Evolutionary conservation across 306 rosid genomes (phyloP), one percentile per base, ranked within the genome.

Genomic region (Abrus precatorius): DNA sequence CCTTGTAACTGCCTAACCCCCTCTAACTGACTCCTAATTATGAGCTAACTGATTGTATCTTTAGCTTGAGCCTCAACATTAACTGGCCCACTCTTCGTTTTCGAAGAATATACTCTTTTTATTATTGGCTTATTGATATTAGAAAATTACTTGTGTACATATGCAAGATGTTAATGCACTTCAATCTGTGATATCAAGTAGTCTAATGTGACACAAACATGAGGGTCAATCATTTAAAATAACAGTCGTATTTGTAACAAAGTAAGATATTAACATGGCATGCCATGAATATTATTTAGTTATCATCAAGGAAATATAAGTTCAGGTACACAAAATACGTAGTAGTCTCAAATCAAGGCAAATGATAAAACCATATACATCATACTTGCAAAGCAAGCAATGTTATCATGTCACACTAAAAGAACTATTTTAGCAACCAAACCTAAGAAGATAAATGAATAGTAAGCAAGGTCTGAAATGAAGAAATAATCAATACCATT

Each of bases 401-500:
- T 33, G 12, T 30, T 28, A 76, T 47, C 65, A 69, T 6, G 38
- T 68, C 36, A 62, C 11, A 20, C 29, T 63, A 10, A 10, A 43
- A 63, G 47, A 63, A 70, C 28, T 61, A 48, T 38, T 12, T 2
- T 61, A 11, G 67, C 60, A 54, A 30, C 5, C 41, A 59, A 67
- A 57, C 27, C 36, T 27, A 56, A 59, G 67, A 10, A 40, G 65
- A 61, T 53, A 60, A n/a, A 60, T 60, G 7, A 65, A 68, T 44
- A 32, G 73, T 38, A 27, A 32, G 47, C 54, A 64, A 83, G 55
- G 70, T 65, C 65, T 41, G 28, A 50, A 65, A 80, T 62, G 59
- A 80, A 90, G 84, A 52, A 43, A 67, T 63, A 64, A 64, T 75
- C 13, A 56, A 56, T 60, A 63, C n/a, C 63, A 49, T 80, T 11